Evolutionary conservation across 2,329 filamentous ascomycete species (phyloP), one percentile per base, ranked within the genome.

Genomic region (Piedraia hortae): DNA sequence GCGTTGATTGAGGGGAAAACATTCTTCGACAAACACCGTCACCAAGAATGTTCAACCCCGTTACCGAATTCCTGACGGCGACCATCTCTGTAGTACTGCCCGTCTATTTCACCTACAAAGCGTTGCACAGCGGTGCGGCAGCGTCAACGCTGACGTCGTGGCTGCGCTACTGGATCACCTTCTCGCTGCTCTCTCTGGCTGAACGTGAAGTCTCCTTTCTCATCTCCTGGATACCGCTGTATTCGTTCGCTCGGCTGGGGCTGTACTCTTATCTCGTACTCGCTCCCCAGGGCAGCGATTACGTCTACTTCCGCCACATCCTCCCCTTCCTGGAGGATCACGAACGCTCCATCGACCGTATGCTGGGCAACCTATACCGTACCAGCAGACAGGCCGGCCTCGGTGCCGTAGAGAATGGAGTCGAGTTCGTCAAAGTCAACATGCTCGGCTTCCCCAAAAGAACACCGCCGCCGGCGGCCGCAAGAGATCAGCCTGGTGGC

Each of bases 131-230:
- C 9, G 71, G 72, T 23, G 75, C 91, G 45, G 78, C 80, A 2
- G 69, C 75, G 16, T n/a, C n/a, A n/a, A 67, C 88, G 42, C 59
- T 91, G 28, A 75, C 75, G 31, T 82, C 82, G 67, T 97, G 85
- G 85, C 62, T 93, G 33, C 93, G 93, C 72, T 97, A 93, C 59
- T 97, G 82, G 72, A 77, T 90, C 28, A 77, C 90, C 12, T 62
- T 91, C 32, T 73, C 74, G 28, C 69, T 74, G 43, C 63, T 68
- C 36, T 56, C 80, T 25, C 61, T 85, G 29, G 62, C 67, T 46
- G 85, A 93, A 51, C 80, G 71, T 20, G 89, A 78, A 62, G 66
- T 72, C 25, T 64, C 69, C 37, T 90, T 82, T 50, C 67, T 93
- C 39, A 59, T 93, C 20, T 59, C 59, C 43, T 93, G 78, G 75